These are phyloP conservation scores for Aaosphaeria pasadenensis DNA, from an alignment of 2,329 filamentous ascomycete genomes.

Conservation along the genomic window DNA sequence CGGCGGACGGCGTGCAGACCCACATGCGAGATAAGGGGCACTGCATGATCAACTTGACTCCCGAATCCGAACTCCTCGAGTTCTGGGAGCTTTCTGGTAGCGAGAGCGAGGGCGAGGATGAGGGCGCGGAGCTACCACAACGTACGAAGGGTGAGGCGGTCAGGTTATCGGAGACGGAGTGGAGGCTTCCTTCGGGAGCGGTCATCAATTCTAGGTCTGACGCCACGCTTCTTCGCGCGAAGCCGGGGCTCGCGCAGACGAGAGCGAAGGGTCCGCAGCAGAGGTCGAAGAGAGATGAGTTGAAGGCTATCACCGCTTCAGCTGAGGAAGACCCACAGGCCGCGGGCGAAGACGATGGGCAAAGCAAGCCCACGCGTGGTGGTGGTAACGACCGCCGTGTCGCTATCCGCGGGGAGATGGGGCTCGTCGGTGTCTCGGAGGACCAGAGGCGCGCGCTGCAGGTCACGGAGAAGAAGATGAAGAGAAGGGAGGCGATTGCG, in stretches of 20 bases:
- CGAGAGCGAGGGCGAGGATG: constrained; percentile 2
- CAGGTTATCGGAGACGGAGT: constrained; percentile 11
- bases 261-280: constrained; percentile 6
- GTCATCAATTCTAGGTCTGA: constrained; percentile 10
- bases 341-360: not conserved
- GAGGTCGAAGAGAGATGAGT: constrained; percentile 4
- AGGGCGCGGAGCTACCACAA: not conserved
- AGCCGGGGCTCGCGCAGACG: constrained; percentile 7
- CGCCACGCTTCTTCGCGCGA: constrained; percentile 7
- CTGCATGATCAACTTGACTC: constrained; percentile 30
- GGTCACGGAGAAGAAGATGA: constrained; percentile 15
- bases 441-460: constrained; percentile 9
- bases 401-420: constrained; percentile 16
- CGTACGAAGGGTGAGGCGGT: not conserved
- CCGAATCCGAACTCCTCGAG: constrained; percentile 30
- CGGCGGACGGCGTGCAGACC: constrained; percentile 22
- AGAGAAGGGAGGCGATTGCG: constrained; percentile 6
- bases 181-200: constrained; percentile 13
- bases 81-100: constrained; percentile 22
- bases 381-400: constrained; percentile 7
- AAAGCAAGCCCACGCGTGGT: not conserved
- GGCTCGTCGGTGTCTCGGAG: constrained; percentile 12
- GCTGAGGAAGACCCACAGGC: not conserved
- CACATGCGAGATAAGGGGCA: constrained; percentile 38
- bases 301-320: constrained; percentile 1